Percentiles rank a stretch among this genome's conserved stretches.
These are phyloP conservation scores for Pythium phragmiticola DNA, from an alignment of 352 stramenopile species.

Conservation along the genomic window DNA sequence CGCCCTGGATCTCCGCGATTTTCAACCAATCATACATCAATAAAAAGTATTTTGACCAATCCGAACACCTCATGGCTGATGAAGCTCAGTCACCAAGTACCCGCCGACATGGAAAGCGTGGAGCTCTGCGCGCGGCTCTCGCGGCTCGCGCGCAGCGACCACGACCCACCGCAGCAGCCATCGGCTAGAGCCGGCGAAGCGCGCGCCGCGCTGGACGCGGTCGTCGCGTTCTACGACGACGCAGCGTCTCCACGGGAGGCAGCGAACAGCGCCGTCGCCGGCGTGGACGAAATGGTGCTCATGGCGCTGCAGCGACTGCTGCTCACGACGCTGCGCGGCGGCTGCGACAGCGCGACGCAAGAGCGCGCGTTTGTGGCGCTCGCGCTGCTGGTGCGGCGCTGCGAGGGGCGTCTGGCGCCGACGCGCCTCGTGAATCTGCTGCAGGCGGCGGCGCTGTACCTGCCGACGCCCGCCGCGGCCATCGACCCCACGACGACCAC, in stretches of 20 bases:
- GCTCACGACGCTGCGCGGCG: conserved; percentile 32
- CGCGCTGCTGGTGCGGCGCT: conserved; percentile 33
- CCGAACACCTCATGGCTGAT: neutral
- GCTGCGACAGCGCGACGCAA: conserved; percentile 22
- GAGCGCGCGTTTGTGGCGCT: conserved; percentile 39
- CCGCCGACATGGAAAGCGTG: conserved; percentile 36
- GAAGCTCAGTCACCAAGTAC: neutral
- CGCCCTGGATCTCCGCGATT: neutral
- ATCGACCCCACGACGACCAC: neutral
- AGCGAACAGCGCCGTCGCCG: conserved; percentile 14
- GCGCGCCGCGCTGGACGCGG: conserved; percentile 28
- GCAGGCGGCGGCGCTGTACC: conserved; percentile 45
- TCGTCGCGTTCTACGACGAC: conserved; percentile 36
- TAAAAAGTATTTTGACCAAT: conserved; percentile 1
- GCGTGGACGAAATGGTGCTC: conserved; percentile 68
- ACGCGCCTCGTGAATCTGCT: conserved; percentile 38
- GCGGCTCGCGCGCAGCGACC: conserved; percentile 40
- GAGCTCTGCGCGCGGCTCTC: conserved; percentile 68
- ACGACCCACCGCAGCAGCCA: neutral
- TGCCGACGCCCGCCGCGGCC: conserved; percentile 38
- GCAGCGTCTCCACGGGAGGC: neutral
- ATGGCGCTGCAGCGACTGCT: conserved; percentile 59
- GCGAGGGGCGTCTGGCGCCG: conserved; percentile 15
- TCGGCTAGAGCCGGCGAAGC: conserved; percentile 23
- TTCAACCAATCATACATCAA: conserved; percentile 20